Evolutionary conservation across 176 grass and related monocot species (phyloP).

Genomic region (Phoenix roebelenii): DNA sequence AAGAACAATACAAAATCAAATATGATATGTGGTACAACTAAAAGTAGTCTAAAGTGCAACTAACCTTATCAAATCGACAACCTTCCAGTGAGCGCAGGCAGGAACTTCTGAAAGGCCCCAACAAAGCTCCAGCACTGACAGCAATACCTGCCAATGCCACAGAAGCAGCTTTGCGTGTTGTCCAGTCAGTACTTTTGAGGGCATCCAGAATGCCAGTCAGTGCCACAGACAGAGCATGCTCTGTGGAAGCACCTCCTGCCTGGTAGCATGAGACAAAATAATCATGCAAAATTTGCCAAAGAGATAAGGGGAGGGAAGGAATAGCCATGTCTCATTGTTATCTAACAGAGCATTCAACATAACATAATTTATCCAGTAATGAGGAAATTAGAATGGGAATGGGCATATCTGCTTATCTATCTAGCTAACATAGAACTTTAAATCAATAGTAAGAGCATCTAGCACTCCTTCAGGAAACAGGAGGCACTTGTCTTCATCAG

Average conservation of each 20-base stretch:
- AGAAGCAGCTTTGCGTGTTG: slow-evolving; percentile 72
- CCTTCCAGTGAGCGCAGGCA: slow-evolving; percentile 72
- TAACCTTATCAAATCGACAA: slow-evolving; percentile 95
- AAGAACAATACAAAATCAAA: too few relatives aligned
- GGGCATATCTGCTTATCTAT: too few relatives aligned
- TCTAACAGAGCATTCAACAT: too few relatives aligned
- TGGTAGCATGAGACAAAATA: slow-evolving; percentile 19
- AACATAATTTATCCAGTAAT: too few relatives aligned
- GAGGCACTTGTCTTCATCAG: too few relatives aligned
- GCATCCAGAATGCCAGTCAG: slow-evolving; percentile 69
- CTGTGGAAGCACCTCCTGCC: slow-evolving; percentile 74
- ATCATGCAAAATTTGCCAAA: slow-evolving; percentile 13
- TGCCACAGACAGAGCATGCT: slow-evolving; percentile 55
- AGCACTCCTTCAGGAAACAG: too few relatives aligned
- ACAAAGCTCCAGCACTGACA: slow-evolving; percentile 49
- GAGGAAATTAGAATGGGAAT: too few relatives aligned
- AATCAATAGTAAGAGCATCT: too few relatives aligned
- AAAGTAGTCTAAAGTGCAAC: neutral
- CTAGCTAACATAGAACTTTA: too few relatives aligned
- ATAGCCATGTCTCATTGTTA: neutral
- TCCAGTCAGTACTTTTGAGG: slow-evolving; percentile 81
- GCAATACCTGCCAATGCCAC: slow-evolving; percentile 70
- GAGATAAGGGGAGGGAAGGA: neutral
- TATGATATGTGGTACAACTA: too few relatives aligned
- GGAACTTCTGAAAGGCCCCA: slow-evolving; percentile 52